Conservation (phyloP, 192 early-diverging fungal genomes). For the Coemansia furcata region DNA sequence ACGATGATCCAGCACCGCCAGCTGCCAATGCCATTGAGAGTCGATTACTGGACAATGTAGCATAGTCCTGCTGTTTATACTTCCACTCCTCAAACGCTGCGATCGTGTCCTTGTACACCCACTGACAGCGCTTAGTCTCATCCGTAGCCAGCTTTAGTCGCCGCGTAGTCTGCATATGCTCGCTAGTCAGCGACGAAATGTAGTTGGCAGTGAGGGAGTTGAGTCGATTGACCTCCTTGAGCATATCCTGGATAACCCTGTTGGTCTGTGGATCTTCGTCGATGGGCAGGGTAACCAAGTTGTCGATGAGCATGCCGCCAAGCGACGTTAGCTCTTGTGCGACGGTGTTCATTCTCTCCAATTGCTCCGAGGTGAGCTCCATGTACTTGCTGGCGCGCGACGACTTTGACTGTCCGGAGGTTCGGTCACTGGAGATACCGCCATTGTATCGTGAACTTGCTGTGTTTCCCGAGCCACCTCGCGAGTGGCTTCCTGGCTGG, state of each 20-base stretch:
- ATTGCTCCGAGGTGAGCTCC: background rate
- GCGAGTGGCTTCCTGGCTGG: background rate
- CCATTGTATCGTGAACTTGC: background rate
- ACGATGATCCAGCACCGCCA: background rate
- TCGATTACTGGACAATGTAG: background rate
- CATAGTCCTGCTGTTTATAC: background rate
- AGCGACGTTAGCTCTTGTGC: constrained; percentile 21
- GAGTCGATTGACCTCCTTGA: constrained; percentile 1
- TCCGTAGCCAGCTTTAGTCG: constrained; percentile 10
- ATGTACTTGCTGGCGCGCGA: background rate
- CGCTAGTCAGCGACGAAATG: background rate
- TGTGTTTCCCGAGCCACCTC: background rate
- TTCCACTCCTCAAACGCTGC: constrained; percentile 10
- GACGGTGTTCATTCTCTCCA: constrained; percentile 9
- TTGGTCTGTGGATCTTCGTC: constrained; percentile 27
- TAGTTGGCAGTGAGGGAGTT: constrained; percentile 6
- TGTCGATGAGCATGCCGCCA: constrained; percentile 29
- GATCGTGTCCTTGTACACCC: constrained; percentile 8
- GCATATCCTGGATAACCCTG: constrained; percentile 15
- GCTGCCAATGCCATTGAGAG: background rate
- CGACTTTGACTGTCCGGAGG: background rate
- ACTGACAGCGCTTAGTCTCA: constrained; percentile 8
- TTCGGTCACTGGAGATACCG: background rate
- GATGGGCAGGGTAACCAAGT: constrained; percentile 12
- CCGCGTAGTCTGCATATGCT: background rate